These are phyloP conservation scores for Neonectria sp. DNA, from an alignment of 2,329 filamentous ascomycete species.

Conservation along the genomic window DNA sequence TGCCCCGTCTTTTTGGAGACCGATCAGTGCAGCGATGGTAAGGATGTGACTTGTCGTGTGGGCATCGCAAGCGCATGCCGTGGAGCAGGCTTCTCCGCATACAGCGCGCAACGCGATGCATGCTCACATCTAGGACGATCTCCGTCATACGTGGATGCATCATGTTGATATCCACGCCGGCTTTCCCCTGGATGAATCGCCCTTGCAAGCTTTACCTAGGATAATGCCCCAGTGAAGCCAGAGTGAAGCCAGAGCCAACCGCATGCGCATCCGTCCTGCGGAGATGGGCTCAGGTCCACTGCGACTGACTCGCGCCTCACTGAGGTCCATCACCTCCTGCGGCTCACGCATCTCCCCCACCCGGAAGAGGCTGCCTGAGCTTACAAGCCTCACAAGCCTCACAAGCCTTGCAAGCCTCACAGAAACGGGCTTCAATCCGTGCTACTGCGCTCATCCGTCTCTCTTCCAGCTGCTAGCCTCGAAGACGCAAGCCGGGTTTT, in stretches of 20 bases:
- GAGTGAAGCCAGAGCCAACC: conserved; percentile 12
- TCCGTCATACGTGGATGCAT: not conserved
- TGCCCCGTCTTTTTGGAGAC: not conserved
- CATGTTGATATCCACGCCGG: not conserved
- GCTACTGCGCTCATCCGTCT: not conserved
- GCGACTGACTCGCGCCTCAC: conserved; percentile 14
- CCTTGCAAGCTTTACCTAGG: not conserved
- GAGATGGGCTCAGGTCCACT: conserved; percentile 19
- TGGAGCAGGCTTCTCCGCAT: conserved; percentile 7
- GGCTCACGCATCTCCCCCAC: conserved; percentile 14
- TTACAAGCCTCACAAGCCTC: no score
- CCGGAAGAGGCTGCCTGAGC: conserved; percentile 11
- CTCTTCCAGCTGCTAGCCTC: not conserved
- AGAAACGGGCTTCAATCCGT: not conserved
- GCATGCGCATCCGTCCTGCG: conserved; percentile 3
- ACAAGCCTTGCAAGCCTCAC: no score
- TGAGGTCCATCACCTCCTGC: conserved; percentile 8
- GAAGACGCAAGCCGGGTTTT: not conserved
- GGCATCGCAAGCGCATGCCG: not conserved
- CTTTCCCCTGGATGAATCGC: not conserved
- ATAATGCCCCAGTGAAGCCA: no score
- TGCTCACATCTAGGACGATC: not conserved
- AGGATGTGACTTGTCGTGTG: not conserved
- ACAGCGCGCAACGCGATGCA: not conserved
- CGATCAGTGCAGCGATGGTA: not conserved